Conservation (phyloP, 1,139 yeast genomes). For the Saccharomyces hybrid region DNA sequence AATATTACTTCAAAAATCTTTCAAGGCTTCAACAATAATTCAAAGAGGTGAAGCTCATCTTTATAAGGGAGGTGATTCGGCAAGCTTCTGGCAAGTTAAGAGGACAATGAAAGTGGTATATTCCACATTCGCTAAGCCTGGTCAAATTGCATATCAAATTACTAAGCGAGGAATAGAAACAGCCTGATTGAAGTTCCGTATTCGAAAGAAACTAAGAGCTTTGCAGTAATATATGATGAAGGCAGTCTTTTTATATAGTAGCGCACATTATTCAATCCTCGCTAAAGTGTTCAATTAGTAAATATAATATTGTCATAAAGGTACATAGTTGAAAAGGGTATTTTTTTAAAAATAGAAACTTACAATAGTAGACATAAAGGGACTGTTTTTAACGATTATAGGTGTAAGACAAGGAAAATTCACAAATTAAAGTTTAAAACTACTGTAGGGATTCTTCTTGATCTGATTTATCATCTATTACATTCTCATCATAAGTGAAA, state of each 20-base stretch:
- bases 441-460: conserved; percentile 11
- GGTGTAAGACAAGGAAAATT: not conserved
- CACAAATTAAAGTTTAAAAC: not conserved
- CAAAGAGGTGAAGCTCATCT: conserved; percentile 24
- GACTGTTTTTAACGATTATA: not conserved
- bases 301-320: not conserved
- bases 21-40: conserved; percentile 28
- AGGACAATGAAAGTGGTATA: conserved; percentile 36
- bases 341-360: not conserved
- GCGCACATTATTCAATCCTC: not conserved
- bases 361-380: not conserved
- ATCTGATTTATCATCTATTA: conserved; percentile 32
- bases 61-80: conserved; percentile 21
- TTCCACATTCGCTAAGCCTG: conserved; percentile 30
- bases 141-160: conserved; percentile 28
- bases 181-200: conserved; percentile 1
- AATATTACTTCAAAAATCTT: conserved; percentile 34
- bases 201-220: not conserved
- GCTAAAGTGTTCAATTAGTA: not conserved
- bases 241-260: not conserved
- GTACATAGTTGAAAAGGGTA: not conserved
- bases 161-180: conserved; percentile 27
- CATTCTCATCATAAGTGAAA: conserved; percentile 34
- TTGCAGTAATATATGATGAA: not conserved
- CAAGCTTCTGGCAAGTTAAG: conserved; percentile 30